Percentiles rank a stretch among this genome's conserved stretches.
These are phyloP conservation scores for Cystofilobasidium bisporidii DNA, from an alignment of 768 basidiomycete species.

Conservation along the genomic window DNA sequence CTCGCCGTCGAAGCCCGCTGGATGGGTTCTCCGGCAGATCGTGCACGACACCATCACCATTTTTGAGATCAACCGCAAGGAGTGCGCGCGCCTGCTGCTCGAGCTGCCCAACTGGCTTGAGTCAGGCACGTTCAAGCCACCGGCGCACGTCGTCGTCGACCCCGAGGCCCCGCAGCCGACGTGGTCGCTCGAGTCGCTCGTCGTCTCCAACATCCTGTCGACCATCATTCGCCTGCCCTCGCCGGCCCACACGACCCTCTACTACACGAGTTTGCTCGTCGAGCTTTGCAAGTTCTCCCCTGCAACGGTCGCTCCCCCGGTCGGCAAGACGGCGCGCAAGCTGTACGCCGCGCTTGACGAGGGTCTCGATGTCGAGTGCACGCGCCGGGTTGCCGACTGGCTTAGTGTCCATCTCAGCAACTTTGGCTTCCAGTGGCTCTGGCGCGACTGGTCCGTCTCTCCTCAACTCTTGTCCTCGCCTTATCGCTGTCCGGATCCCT, in stretches of 20 bases:
- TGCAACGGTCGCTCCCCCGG: constrained; percentile 82
- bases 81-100: constrained; percentile 68
- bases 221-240: constrained; percentile 67
- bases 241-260: constrained; percentile 64
- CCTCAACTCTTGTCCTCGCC: background rate
- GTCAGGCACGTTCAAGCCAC: constrained; percentile 73
- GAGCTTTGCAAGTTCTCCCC: constrained; percentile 94
- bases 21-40: constrained; percentile 67
- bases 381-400: constrained; percentile 82
- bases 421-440: constrained; percentile 96
- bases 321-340: constrained; percentile 88
- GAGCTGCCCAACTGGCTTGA: constrained; percentile 51
- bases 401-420: constrained; percentile 94
- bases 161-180: constrained; percentile 51
- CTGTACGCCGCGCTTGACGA: constrained; percentile 69
- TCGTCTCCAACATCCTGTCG: constrained; percentile 75
- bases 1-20: constrained; percentile 59
- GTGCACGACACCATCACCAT: constrained; percentile 72
- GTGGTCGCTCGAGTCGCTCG: constrained; percentile 78
- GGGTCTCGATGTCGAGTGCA: constrained; percentile 75
- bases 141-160: constrained; percentile 42
- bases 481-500: background rate
- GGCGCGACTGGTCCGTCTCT: constrained; percentile 89
- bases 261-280: constrained; percentile 77
- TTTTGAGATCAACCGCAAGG: constrained; percentile 92